Evolutionary conservation across 2,329 filamentous ascomycete genomes (phyloP).

Genomic region (Elsinoe necatrix): DNA sequence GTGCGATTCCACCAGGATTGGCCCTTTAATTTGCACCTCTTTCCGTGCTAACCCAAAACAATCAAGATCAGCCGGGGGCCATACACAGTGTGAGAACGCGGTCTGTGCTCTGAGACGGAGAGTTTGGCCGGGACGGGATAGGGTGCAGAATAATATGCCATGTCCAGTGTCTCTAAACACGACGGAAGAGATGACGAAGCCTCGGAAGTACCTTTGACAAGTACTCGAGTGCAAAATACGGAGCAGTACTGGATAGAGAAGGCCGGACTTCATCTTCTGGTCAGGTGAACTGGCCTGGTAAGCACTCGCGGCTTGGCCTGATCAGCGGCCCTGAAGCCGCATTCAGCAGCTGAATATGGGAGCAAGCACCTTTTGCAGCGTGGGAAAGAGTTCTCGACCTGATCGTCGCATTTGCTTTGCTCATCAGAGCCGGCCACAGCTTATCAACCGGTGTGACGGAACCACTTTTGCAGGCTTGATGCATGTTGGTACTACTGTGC

Average conservation of each 20-base stretch:
- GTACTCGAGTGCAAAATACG: neutral
- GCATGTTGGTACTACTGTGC: neutral
- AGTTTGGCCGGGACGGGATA: constrained; percentile 1
- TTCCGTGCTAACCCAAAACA: neutral
- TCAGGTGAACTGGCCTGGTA: neutral
- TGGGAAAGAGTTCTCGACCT: neutral
- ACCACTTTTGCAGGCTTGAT: neutral
- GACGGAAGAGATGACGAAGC: constrained; percentile 1
- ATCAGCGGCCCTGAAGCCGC: neutral
- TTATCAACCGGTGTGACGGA: neutral
- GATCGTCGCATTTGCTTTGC: constrained; percentile 3
- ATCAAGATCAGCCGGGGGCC: neutral
- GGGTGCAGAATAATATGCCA: neutral
- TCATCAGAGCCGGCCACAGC: neutral
- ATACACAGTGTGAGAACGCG: neutral
- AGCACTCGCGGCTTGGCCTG: neutral
- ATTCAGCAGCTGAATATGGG: neutral
- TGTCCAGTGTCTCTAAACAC: neutral
- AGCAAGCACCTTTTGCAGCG: neutral
- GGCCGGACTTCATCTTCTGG: neutral
- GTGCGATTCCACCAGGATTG: constrained; percentile 7
- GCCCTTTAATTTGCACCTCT: constrained; percentile 10
- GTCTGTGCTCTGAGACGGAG: constrained; percentile 6
- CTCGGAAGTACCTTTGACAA: neutral
- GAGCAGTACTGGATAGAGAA: constrained; percentile 8